Conservation (phyloP, 306 rosid genomes). For the Malus orientalis region DNA sequence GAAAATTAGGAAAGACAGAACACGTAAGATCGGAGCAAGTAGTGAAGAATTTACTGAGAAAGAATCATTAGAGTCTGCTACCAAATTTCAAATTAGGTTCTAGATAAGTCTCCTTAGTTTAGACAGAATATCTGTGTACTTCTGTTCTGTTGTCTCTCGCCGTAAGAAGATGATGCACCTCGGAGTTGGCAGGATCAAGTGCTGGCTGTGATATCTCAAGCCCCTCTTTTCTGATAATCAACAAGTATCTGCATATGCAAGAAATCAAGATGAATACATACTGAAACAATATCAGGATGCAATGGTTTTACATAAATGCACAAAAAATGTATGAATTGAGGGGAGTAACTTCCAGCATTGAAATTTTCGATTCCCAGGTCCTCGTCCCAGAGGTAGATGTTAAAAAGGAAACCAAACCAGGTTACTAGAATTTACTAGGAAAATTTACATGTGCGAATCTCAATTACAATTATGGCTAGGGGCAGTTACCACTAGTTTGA, state of each 20-base stretch:
- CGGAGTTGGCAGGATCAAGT: constrained; percentile 62
- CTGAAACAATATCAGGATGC: constrained; percentile 79
- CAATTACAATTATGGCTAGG: not conserved
- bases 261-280: constrained; percentile 24
- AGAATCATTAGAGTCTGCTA: not conserved
- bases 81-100: not conserved
- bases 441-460: not conserved
- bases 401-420: not conserved
- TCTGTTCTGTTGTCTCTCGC: constrained; percentile 36
- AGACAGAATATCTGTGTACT: constrained; percentile 55
- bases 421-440: not conserved
- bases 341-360: constrained; percentile 44
- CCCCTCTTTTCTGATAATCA: constrained; percentile 64
- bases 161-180: constrained; percentile 65
- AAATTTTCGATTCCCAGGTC: constrained; percentile 82
- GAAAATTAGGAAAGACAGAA: not conserved
- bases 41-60: not conserved
- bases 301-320: constrained; percentile 1
- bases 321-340: not conserved
- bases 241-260: constrained; percentile 42
- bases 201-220: constrained; percentile 91
- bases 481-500: constrained; percentile 48
- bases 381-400: constrained; percentile 85
- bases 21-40: not conserved
- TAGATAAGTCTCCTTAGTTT: not conserved